These are phyloP conservation scores for Blastocystis sp. DNA, from an alignment of 352 stramenopile species.

Conservation along the genomic window DNA sequence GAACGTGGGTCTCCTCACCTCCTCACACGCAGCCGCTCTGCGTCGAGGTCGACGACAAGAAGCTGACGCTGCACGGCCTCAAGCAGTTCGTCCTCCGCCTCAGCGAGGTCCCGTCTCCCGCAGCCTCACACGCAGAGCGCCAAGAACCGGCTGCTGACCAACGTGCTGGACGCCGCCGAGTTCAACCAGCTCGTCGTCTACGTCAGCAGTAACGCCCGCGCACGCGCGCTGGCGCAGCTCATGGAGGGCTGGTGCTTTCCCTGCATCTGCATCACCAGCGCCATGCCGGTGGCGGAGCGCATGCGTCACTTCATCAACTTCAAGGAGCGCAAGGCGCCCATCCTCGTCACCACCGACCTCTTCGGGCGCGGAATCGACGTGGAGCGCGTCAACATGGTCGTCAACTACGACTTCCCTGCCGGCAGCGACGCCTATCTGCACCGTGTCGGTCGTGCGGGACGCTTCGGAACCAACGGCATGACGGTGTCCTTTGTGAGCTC, in stretches of 20 bases:
- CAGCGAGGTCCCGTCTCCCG: neutral
- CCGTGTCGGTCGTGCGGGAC: conserved; percentile 84
- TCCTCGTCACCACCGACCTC: conserved; percentile 96
- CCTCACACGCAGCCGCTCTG: conserved; percentile 29
- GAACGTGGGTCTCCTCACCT: neutral
- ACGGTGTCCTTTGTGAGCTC: conserved; percentile 98
- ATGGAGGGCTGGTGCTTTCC: conserved; percentile 99
- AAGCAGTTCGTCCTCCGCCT: conserved; percentile 90
- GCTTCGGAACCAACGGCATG: conserved; percentile 98
- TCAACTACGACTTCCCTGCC: conserved; percentile 99
- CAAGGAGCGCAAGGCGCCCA: conserved; percentile 98
- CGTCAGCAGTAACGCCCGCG: conserved; percentile 65
- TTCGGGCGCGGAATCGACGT: conserved; percentile 99
- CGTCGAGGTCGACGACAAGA: conserved; percentile 98
- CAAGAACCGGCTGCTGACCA: conserved; percentile 79
- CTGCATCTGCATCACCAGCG: conserved; percentile 94
- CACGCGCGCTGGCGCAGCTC: conserved; percentile 89
- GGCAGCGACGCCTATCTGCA: conserved; percentile 96
- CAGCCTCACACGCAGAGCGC: neutral
- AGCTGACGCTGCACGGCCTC: conserved; percentile 97
- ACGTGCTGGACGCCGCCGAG: conserved; percentile 88
- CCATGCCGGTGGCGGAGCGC: conserved; percentile 66
- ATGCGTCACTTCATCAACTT: conserved; percentile 86
- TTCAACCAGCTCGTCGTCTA: conserved; percentile 99
- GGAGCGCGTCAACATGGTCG: conserved; percentile 98